Evolutionary conservation across 805 yeast species (phyloP).

Genomic region (Pichia ethanolica): DNA sequence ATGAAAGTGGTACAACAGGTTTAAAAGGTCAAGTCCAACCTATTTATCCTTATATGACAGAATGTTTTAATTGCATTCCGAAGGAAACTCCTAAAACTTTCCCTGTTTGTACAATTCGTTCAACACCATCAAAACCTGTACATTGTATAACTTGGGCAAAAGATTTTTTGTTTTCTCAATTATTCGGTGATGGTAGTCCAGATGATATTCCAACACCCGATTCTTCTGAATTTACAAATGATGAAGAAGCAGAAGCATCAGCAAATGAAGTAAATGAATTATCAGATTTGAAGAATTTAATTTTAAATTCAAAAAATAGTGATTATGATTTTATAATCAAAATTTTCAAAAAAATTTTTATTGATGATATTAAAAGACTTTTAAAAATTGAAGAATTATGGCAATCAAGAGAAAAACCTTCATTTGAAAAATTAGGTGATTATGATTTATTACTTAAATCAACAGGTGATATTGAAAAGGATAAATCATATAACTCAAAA

Average conservation of each 20-base stretch:
- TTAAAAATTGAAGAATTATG: constrained; percentile 66
- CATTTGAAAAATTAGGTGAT: neutral
- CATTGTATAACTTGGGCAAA: constrained; percentile 98
- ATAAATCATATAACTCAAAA: neutral
- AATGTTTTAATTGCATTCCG: constrained; percentile 88
- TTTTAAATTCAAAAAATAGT: constrained; percentile 15
- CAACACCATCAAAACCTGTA: constrained; percentile 93
- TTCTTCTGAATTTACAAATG: constrained; percentile 54
- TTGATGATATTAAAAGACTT: constrained; percentile 72
- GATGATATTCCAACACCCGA: constrained; percentile 21
- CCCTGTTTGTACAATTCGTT: constrained; percentile 94
- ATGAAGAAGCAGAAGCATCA: constrained; percentile 56
- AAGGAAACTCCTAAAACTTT: constrained; percentile 85
- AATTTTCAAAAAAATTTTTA: constrained; percentile 55
- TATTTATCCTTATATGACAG: constrained; percentile 71
- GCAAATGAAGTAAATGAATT: constrained; percentile 64
- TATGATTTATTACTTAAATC: neutral
- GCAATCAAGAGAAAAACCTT: constrained; percentile 66
- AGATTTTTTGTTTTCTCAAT: constrained; percentile 73
- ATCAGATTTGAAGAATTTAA: constrained; percentile 37
- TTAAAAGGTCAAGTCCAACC: constrained; percentile 92
- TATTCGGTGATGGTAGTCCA: constrained; percentile 47
- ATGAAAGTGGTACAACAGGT: constrained; percentile 96
- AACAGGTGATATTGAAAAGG: neutral
- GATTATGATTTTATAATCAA: constrained; percentile 29